A percentile compares a stretch with the other conserved stretches of the same genome.
phyloP scores from a whole-genome alignment of 345 rosid genomes.

The Dimocarpus longan region DNA sequence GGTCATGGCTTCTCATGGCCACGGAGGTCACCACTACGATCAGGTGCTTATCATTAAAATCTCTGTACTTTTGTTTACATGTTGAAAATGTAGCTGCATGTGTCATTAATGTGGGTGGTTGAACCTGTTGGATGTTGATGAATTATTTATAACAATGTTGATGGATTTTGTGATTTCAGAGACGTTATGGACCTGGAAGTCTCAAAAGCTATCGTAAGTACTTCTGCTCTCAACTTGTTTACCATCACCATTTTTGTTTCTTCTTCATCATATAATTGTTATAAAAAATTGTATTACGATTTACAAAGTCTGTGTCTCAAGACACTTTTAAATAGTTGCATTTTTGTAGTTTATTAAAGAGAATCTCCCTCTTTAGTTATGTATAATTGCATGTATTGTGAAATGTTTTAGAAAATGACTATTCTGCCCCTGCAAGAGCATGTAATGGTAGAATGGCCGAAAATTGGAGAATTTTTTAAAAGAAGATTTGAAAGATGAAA shows the following conservation, averaged over 20 bases:
- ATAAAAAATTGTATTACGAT: too few relatives aligned
- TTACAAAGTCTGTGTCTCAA: too few relatives aligned
- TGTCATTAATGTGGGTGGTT: background rate
- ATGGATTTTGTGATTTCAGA: conserved; percentile 28
- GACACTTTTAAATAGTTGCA: too few relatives aligned
- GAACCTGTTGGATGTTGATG: background rate
- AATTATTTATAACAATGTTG: background rate
- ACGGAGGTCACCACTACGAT: conserved; percentile 48
- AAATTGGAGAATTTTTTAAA: too few relatives aligned
- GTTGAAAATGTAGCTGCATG: background rate
- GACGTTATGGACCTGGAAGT: conserved; percentile 48
- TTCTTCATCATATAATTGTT: too few relatives aligned
- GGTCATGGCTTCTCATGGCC: conserved; percentile 50
- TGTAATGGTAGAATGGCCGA: too few relatives aligned
- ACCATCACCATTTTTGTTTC: background rate
- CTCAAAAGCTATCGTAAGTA: conserved; percentile 51
- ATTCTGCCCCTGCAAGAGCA: too few relatives aligned
- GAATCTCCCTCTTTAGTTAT: background rate
- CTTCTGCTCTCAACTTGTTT: background rate
- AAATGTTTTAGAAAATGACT: too few relatives aligned
- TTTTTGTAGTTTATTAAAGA: too few relatives aligned
- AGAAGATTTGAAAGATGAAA: too few relatives aligned
- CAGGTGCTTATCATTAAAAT: background rate
- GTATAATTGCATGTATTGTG: too few relatives aligned
- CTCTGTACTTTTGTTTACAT: background rate